Evolutionary conservation across 345 rosid species (phyloP).

Genomic region (Populus simonii): DNA sequence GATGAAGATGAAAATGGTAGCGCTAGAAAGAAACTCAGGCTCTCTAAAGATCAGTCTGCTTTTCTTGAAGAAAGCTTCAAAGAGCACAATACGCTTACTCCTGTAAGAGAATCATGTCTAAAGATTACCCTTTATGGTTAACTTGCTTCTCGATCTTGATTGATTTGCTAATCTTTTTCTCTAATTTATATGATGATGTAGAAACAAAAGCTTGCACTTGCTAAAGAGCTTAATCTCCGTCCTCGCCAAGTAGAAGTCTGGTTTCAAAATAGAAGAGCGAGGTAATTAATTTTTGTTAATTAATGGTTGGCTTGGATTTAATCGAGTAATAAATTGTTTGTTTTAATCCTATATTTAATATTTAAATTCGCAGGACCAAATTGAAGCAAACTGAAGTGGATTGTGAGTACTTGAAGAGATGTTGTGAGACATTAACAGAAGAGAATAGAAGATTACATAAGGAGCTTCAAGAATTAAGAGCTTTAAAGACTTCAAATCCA

Average conservation of each 20-base stretch:
- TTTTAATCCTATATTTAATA: background rate
- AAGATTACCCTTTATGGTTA: background rate
- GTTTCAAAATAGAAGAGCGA: slow-evolving; percentile 97
- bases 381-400: slow-evolving; percentile 94
- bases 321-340: background rate
- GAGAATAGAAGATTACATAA: slow-evolving; percentile 87
- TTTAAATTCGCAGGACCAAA: slow-evolving; percentile 56
- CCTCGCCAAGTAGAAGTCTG: slow-evolving; percentile 97
- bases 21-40: slow-evolving; percentile 87
- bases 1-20: slow-evolving; percentile 85
- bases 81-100: slow-evolving; percentile 81
- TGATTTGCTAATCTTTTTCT: background rate
- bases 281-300: slow-evolving; percentile 38
- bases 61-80: slow-evolving; percentile 94
- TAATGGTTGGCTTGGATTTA: background rate
- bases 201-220: slow-evolving; percentile 83
- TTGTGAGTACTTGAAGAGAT: slow-evolving; percentile 85
- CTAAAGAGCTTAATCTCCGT: slow-evolving; percentile 80
- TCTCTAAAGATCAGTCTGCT: slow-evolving; percentile 86
- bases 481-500: slow-evolving; percentile 74
- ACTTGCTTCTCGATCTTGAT: background rate
- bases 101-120: slow-evolving; percentile 43
- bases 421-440: slow-evolving; percentile 82
- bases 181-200: slow-evolving; percentile 19
- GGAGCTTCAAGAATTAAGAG: slow-evolving; percentile 78